phyloP scores from a whole-genome alignment of 768 basidiomycete species.

The Boletus barrowsii region DNA sequence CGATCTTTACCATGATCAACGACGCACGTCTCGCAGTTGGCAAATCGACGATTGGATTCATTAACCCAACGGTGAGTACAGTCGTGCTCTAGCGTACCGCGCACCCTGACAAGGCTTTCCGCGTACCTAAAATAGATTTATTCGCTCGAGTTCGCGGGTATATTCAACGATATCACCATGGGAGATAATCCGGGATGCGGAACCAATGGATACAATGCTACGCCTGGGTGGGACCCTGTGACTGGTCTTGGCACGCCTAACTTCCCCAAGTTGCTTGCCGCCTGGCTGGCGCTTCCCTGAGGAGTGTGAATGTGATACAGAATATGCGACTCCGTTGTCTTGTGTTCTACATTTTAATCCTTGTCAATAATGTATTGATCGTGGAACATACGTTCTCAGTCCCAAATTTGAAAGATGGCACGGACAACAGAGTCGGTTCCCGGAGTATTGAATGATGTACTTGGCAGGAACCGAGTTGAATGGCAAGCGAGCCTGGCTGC shows the following conservation, averaged over 20 bases:
- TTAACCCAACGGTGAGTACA: slow-evolving; percentile 2
- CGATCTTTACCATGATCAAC: slow-evolving; percentile 38
- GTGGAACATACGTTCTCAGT: no score
- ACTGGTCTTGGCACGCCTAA: slow-evolving; percentile 45
- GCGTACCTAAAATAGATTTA: background rate
- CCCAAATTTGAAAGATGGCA: no score
- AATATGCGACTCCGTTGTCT: background rate
- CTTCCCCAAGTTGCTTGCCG: slow-evolving; percentile 33
- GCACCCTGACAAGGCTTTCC: background rate
- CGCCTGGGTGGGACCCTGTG: slow-evolving; percentile 43
- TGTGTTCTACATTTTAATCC: no score
- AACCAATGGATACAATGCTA: slow-evolving; percentile 34
- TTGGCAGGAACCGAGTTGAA: slow-evolving; percentile 8
- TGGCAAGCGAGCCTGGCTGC: slow-evolving; percentile 14
- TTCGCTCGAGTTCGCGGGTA: background rate
- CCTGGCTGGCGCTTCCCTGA: slow-evolving; percentile 40
- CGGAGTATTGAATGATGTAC: no score
- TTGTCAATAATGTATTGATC: no score
- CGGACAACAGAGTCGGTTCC: no score
- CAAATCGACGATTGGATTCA: slow-evolving; percentile 29
- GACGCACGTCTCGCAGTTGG: slow-evolving; percentile 34
- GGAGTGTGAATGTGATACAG: background rate
- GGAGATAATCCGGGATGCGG: slow-evolving; percentile 46
- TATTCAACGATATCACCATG: slow-evolving; percentile 42
- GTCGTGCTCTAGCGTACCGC: background rate